Conservation (phyloP, 225 moss, liverwort and hornwort species). For the Physcomitrium patens region DNA sequence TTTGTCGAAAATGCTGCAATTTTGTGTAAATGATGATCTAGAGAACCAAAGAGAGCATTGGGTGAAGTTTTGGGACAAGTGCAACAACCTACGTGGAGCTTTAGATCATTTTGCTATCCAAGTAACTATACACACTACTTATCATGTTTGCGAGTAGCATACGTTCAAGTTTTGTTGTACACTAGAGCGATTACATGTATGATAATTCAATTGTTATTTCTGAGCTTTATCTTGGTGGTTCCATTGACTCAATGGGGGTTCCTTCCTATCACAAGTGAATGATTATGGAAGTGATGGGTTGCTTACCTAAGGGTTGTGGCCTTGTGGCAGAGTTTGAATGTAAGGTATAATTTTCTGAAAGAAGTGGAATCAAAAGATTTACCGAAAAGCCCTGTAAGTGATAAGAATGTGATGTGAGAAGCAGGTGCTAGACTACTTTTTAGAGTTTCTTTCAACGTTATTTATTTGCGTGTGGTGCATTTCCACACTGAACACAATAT, state of each 20-base stretch:
- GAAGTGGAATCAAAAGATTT: constrained; percentile 65
- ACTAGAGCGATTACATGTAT: not conserved
- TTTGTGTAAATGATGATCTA: constrained; percentile 37
- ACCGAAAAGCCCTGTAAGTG: constrained; percentile 71
- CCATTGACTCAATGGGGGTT: not conserved
- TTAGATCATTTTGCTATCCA: constrained; percentile 54
- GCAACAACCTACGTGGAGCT: constrained; percentile 42
- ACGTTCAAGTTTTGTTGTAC: constrained; percentile 1
- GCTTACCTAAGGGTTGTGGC: constrained; percentile 19
- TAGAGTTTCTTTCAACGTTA: not conserved
- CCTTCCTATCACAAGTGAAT: not conserved
- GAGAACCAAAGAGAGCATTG: constrained; percentile 47
- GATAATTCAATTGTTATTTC: constrained; percentile 1
- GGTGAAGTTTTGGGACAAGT: constrained; percentile 47
- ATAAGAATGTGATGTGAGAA: constrained; percentile 18
- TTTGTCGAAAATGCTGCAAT: constrained; percentile 58
- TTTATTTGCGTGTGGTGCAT: not conserved
- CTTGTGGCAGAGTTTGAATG: constrained; percentile 71
- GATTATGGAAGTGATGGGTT: constrained; percentile 1
- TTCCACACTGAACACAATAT: not conserved
- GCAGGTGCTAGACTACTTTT: not conserved
- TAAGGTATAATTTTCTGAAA: constrained; percentile 67
- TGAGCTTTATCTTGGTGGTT: constrained; percentile 18
- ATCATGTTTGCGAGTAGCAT: not conserved
- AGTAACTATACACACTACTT: constrained; percentile 30